Percentiles rank a stretch among this genome's conserved stretches.
Evolutionary conservation across 108 stramenopile genomes (phyloP).

Genomic region (Cyclotella distinguenda): DNA sequence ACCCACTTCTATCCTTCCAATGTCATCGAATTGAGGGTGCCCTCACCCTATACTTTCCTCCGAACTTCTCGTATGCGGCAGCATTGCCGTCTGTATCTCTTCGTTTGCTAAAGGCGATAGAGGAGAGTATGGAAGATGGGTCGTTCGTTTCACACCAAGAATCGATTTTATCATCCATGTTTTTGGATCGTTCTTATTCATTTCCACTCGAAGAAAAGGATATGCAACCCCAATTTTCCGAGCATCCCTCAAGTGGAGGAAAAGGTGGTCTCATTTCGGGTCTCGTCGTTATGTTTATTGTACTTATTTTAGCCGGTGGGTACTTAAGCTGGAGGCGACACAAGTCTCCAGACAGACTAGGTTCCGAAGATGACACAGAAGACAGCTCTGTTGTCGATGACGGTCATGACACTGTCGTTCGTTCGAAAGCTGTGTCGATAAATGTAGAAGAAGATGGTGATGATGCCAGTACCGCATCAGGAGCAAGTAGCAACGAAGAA

Average conservation of each 20-base stretch:
- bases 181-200: conserved; percentile 37
- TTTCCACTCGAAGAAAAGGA: not conserved
- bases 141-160: conserved; percentile 11
- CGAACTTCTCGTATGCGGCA: conserved; percentile 6
- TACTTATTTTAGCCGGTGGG: not conserved
- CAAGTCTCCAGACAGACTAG: not conserved
- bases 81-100: conserved; percentile 13
- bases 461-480: conserved; percentile 4
- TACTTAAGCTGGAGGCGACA: not conserved
- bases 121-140: conserved; percentile 26
- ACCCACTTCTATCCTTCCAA: conserved; percentile 1
- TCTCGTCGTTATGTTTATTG: conserved; percentile 1
- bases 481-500: conserved; percentile 8
- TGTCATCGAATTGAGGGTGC: conserved; percentile 41
- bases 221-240: no score
- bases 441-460: not conserved
- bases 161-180: conserved; percentile 19
- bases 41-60: conserved; percentile 36
- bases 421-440: not conserved
- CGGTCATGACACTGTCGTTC: conserved; percentile 12
- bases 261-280: conserved; percentile 8
- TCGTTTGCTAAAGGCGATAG: conserved; percentile 19
- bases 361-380: not conserved
- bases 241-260: not conserved
- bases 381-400: not conserved